Evolutionary conservation across 2,329 filamentous ascomycete species (phyloP).

Genomic region (Fusarium pininemorale): DNA sequence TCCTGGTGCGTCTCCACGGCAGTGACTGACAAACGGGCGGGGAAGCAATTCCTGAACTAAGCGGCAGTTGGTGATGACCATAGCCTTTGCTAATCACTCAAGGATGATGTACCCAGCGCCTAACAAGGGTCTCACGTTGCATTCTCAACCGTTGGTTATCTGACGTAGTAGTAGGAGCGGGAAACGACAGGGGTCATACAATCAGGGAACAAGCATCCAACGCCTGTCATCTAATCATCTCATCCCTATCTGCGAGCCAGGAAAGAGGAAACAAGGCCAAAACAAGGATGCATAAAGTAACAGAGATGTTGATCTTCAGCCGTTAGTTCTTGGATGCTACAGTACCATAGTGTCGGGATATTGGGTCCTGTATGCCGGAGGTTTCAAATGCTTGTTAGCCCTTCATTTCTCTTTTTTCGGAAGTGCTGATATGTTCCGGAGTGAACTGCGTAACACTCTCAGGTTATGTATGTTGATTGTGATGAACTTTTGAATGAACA

Average conservation of each 20-base stretch:
- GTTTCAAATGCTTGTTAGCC: constrained; percentile 1
- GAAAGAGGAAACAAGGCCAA: not conserved
- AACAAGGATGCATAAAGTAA: not conserved
- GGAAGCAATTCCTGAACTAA: not conserved
- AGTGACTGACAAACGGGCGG: not conserved
- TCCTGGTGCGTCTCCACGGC: not conserved
- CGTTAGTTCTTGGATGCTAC: constrained; percentile 2
- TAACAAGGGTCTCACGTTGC: not conserved
- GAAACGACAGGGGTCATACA: not conserved
- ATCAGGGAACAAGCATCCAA: not conserved
- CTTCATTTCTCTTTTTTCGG: not conserved
- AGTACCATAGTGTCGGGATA: not conserved
- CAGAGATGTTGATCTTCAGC: constrained; percentile 21
- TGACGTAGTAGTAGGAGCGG: not conserved
- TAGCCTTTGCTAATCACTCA: not conserved
- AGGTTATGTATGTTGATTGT: not conserved
- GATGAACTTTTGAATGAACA: not conserved
- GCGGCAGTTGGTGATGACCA: not conserved
- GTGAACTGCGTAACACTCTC: not conserved
- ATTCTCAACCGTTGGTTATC: constrained; percentile 3
- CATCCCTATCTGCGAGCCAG: not conserved
- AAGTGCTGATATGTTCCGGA: not conserved
- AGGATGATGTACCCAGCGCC: not conserved
- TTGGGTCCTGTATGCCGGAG: not conserved
- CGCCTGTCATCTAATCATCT: not conserved